A percentile compares a stretch with the other conserved stretches of the same genome.
Evolutionary conservation across 2,329 filamentous ascomycete genomes (phyloP).

Genomic region (Fusarium verrucosum): DNA sequence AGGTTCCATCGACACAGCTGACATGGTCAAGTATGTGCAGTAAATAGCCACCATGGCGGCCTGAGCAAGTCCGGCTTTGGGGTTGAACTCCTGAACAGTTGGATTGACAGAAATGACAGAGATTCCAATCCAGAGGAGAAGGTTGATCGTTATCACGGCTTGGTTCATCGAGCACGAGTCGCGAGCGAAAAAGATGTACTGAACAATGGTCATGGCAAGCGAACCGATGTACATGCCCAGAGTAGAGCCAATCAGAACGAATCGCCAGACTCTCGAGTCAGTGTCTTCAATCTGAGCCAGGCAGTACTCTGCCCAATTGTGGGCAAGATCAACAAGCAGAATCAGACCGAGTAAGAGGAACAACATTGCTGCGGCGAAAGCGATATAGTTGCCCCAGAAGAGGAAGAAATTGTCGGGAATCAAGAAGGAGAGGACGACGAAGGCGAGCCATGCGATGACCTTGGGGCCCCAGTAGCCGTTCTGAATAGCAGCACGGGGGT

Average conservation of each 20-base stretch:
- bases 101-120: constrained; percentile 91
- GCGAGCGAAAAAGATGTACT: constrained; percentile 95
- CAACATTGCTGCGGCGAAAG: constrained; percentile 86
- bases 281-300: constrained; percentile 90
- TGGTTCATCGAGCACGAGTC: constrained; percentile 94
- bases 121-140: constrained; percentile 82
- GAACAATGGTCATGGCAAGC: constrained; percentile 91
- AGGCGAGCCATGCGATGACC: constrained; percentile 84
- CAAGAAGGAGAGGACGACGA: constrained; percentile 92
- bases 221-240: constrained; percentile 92
- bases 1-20: constrained; percentile 97
- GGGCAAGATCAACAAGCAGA: constrained; percentile 91
- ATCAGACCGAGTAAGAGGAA: constrained; percentile 94
- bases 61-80: constrained; percentile 94
- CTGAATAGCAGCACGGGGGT: constrained; percentile 86
- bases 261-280: constrained; percentile 86
- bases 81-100: constrained; percentile 87
- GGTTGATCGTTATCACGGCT: constrained; percentile 91
- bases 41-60: constrained; percentile 97
- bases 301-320: constrained; percentile 97
- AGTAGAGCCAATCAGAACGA: constrained; percentile 89
- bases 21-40: constrained; percentile 98
- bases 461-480: constrained; percentile 99
- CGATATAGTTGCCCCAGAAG: constrained; percentile 94
- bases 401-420: constrained; percentile 96